Percentiles rank a stretch among this genome's conserved stretches.
These are phyloP conservation scores for Bondarzewia mesenterica DNA, from an alignment of 1,284 basidiomycete species.

Conservation along the genomic window DNA sequence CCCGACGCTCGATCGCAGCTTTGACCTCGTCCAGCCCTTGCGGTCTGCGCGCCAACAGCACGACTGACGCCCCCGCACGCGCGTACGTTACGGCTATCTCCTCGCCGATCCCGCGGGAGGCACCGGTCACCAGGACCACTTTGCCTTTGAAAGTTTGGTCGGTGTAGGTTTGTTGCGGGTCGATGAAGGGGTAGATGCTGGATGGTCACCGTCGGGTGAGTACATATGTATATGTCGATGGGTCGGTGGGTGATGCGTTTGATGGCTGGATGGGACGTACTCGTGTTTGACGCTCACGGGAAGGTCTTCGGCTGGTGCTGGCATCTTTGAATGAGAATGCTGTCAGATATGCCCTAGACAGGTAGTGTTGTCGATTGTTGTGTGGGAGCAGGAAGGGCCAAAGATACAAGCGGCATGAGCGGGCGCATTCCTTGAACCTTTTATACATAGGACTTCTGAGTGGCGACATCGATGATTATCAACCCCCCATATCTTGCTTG, in stretches of 20 bases:
- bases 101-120: conserved; percentile 10
- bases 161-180: conserved; percentile 3
- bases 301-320: background rate
- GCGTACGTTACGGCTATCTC: conserved; percentile 9
- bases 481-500: too few relatives aligned
- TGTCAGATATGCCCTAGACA: too few relatives aligned
- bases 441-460: too few relatives aligned
- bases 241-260: too few relatives aligned
- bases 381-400: too few relatives aligned
- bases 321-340: background rate
- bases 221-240: too few relatives aligned
- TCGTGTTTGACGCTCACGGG: background rate
- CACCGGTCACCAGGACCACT: conserved; percentile 13
- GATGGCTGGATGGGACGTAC: background rate
- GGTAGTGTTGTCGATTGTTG: too few relatives aligned
- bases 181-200: conserved; percentile 12
- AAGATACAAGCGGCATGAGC: too few relatives aligned
- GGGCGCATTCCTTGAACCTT: too few relatives aligned
- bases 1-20: background rate
- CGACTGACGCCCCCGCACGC: conserved; percentile 9
- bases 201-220: background rate
- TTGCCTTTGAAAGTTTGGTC: conserved; percentile 7
- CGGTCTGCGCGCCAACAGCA: conserved; percentile 3
- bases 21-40: conserved; percentile 3
- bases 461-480: too few relatives aligned